Evolutionary conservation across 108 stramenopile genomes (phyloP).

Genomic region (Fragilariopsis cylindrus): DNA sequence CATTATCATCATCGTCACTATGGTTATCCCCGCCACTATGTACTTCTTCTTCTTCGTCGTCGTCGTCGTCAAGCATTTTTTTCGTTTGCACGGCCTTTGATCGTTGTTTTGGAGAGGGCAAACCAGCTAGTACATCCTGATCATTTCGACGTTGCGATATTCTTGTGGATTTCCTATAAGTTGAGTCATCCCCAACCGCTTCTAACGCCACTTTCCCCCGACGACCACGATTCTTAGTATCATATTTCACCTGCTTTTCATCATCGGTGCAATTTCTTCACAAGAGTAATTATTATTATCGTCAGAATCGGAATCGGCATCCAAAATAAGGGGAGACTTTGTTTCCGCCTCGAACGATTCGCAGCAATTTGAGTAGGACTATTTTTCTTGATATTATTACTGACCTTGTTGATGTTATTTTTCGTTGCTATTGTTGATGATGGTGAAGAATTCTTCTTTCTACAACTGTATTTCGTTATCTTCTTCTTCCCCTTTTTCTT

Average conservation of each 20-base stretch:
- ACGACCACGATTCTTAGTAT: background rate
- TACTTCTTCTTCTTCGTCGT: background rate
- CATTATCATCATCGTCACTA: background rate
- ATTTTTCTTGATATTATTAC: too few species aligned
- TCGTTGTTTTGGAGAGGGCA: background rate
- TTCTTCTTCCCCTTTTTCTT: slow-evolving; percentile 25
- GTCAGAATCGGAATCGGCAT: background rate
- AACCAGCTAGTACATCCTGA: background rate
- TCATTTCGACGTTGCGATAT: background rate
- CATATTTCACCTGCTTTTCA: background rate
- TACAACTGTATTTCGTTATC: too few species aligned
- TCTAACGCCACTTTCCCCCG: background rate
- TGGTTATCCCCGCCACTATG: background rate
- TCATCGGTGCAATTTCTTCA: background rate
- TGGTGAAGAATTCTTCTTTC: too few species aligned
- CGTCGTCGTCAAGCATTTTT: background rate
- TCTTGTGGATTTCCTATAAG: background rate
- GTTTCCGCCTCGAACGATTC: too few species aligned
- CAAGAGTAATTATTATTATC: background rate
- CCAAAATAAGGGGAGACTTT: too few species aligned
- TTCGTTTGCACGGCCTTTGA: background rate
- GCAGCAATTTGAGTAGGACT: too few species aligned
- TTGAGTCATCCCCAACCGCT: background rate
- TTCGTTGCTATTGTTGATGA: too few species aligned
- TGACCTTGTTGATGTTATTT: too few species aligned